phyloP scores from a whole-genome alignment of 768 basidiomycete species.

The Leucogyrophana mollusca region DNA sequence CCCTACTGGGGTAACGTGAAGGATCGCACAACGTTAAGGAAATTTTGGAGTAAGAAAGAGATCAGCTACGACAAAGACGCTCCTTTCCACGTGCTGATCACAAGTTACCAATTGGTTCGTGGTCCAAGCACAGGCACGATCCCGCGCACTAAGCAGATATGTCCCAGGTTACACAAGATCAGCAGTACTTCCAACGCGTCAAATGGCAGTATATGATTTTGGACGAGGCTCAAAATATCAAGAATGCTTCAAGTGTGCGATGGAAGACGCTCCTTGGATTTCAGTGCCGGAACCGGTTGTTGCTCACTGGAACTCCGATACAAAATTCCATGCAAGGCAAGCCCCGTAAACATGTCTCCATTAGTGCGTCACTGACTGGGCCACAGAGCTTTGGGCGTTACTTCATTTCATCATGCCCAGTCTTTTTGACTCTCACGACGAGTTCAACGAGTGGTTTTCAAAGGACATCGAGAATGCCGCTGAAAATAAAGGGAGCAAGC shows the following conservation, averaged over 20 bases:
- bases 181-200: conserved; percentile 95
- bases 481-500: conserved; percentile 85
- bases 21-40: conserved; percentile 89
- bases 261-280: conserved; percentile 98
- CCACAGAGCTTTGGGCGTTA: conserved; percentile 91
- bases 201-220: conserved; percentile 99
- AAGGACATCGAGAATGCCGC: conserved; percentile 97
- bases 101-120: conserved; percentile 91
- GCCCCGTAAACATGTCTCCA: conserved; percentile 12
- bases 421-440: conserved; percentile 97
- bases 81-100: conserved; percentile 95
- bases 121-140: background rate
- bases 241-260: conserved; percentile 91
- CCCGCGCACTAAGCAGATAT: conserved; percentile 6
- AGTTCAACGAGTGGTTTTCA: conserved; percentile 99
- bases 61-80: conserved; percentile 94
- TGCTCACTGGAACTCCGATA: conserved; percentile 96
- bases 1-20: conserved; percentile 99
- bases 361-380: conserved; percentile 4
- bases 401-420: conserved; percentile 99
- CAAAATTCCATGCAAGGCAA: conserved; percentile 99
- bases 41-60: conserved; percentile 98
- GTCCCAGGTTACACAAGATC: conserved; percentile 85
- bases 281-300: conserved; percentile 91
- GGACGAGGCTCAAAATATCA: conserved; percentile 99